These are phyloP conservation scores for Debaryomyces udenii DNA, from an alignment of 1,139 yeast species.

Conservation along the genomic window DNA sequence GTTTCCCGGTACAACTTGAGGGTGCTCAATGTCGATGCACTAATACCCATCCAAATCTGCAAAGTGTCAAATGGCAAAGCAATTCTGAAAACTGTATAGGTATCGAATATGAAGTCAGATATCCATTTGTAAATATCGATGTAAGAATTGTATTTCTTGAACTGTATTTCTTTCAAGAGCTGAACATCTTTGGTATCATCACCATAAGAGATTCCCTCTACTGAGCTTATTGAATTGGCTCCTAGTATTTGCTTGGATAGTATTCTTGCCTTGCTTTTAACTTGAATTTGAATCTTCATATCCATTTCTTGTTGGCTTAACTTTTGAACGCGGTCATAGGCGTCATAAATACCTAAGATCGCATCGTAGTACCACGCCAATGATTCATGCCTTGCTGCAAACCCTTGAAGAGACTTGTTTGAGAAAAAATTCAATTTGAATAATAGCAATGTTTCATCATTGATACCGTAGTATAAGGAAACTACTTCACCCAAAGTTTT, in stretches of 20 bases:
- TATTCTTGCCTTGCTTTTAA: conserved; percentile 40
- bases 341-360: conserved; percentile 53
- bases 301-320: conserved; percentile 49
- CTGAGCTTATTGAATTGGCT: conserved; percentile 13
- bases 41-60: conserved; percentile 54
- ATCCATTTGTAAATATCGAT: conserved; percentile 46
- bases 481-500: conserved; percentile 49
- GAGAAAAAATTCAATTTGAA: conserved; percentile 56
- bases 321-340: conserved; percentile 40
- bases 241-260: conserved; percentile 44
- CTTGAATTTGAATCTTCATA: conserved; percentile 41
- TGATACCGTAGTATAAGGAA: conserved; percentile 61
- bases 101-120: conserved; percentile 46
- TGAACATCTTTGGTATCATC: conserved; percentile 28
- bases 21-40: conserved; percentile 44
- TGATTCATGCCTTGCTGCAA: conserved; percentile 56
- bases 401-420: conserved; percentile 34
- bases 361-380: conserved; percentile 70
- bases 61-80: conserved; percentile 46
- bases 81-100: conserved; percentile 46
- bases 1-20: conserved; percentile 46
- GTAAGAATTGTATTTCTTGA: conserved; percentile 42
- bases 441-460: conserved; percentile 61
- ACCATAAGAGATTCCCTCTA: conserved; percentile 12
- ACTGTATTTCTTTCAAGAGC: conserved; percentile 36